phyloP scores from a whole-genome alignment of 176 grass and related monocot genomes.

The Avena eriantha region DNA sequence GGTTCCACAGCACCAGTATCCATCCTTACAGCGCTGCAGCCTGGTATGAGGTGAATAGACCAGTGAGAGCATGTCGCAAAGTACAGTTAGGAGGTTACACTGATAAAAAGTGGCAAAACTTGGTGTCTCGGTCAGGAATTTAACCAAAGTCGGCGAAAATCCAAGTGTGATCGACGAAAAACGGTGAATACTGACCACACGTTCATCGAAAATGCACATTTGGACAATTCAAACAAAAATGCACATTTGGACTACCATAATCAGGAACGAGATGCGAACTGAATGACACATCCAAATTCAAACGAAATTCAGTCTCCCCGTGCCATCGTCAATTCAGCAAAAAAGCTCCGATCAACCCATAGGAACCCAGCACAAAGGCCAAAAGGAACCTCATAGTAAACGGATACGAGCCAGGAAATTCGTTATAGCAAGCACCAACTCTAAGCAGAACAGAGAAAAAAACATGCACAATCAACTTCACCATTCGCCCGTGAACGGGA shows the following conservation, averaged over 20 bases:
- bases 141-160: not conserved
- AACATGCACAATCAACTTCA: not conserved
- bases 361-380: not conserved
- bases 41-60: constrained; percentile 52
- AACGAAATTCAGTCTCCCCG: not conserved
- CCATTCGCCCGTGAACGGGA: not conserved
- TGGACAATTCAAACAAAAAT: not conserved
- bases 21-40: constrained; percentile 58
- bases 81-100: not conserved
- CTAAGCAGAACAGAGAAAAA: not conserved
- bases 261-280: not conserved
- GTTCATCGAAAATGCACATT: constrained; percentile 2
- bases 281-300: constrained; percentile 2
- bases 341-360: not conserved
- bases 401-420: not conserved
- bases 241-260: not conserved
- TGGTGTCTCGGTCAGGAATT: not conserved
- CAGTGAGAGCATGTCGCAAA: not conserved
- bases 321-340: not conserved
- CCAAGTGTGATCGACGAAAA: not conserved
- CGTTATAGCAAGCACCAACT: not conserved
- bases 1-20: constrained; percentile 45
- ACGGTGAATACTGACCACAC: not conserved
- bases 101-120: not conserved
- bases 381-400: not conserved